Base-by-base conservation (phyloP, 192 early-diverging fungal genomes). In the Dissophora globulifera region DNA sequence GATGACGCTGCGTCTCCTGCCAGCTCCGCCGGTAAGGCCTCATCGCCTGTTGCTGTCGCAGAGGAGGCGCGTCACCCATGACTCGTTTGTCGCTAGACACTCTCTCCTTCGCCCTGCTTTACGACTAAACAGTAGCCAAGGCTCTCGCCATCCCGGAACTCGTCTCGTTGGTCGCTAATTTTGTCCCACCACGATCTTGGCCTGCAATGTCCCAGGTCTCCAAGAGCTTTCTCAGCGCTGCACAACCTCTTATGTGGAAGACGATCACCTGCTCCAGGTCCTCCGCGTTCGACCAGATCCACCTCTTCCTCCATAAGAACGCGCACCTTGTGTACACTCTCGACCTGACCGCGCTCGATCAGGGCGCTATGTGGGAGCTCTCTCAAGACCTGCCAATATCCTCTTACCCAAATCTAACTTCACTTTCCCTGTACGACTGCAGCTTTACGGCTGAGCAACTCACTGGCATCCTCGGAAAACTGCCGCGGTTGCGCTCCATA, bases 241-340 rank as follows among this genome's bases (percentile, higher is more conserved):
- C 40, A 3, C 50, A 48, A 7, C 67, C 58, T 0, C 8, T 55
- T 20, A 42, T 69, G 23, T 69, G 67, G 67, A 60, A 16, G 17
- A 16, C 12, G 11, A n/a, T 61, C 12, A 47, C 22, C 25, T 49
- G 13, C 29, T 20, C 6, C 16, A 35, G 15, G n/a, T 2, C 4
- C 12, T 7, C 22, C 1, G 3, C 20, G 2, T n/a, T 4, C 17
- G 26, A 26, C 22, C 13, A 4, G 56, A 58, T 45, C 16, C 4
- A n/a, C 3, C 56, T 27, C 17, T 26, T 17, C n/a, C 25, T 58
- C 3, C 15, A 15, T 5, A 58, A 45, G 20, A 17, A 45, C 45
- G 41, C 41, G 16, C 12, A 42, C 3, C 11, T 58, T 9, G 25
- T 58, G 4, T 23, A 45, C 2, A 16, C 26, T 1, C 23, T 58